Percentiles rank a stretch among this genome's conserved stretches.
These are phyloP conservation scores for Debaryomyces tyrocola DNA, from an alignment of 805 yeast species.

Conservation along the genomic window DNA sequence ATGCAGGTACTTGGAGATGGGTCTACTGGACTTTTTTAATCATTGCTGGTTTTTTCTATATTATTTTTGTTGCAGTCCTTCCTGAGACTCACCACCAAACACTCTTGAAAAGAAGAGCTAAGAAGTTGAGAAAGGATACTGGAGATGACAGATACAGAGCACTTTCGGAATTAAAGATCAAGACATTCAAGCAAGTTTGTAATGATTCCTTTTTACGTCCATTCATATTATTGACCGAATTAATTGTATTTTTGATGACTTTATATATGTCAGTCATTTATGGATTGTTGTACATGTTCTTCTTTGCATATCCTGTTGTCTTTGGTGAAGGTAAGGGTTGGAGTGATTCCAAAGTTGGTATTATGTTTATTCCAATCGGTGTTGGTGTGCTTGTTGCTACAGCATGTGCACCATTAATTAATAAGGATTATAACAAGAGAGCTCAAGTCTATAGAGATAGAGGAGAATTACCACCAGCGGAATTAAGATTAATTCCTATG, in stretches of 20 bases:
- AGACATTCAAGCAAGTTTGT: conserved; percentile 19
- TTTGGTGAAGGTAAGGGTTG: conserved; percentile 37
- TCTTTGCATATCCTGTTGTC: conserved; percentile 38
- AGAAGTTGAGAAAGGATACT: conserved; percentile 33
- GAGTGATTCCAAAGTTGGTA: conserved; percentile 35
- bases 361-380: conserved; percentile 41
- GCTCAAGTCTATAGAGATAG: conserved; percentile 35
- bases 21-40: conserved; percentile 61
- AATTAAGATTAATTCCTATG: conserved; percentile 39
- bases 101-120: conserved; percentile 55
- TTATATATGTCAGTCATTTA: conserved; percentile 38
- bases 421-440: conserved; percentile 34
- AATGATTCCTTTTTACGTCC: conserved; percentile 30
- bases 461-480: conserved; percentile 41
- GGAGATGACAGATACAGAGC: conserved; percentile 35
- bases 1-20: conserved; percentile 71
- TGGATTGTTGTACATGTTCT: conserved; percentile 41
- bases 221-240: conserved; percentile 30
- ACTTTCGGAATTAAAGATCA: conserved; percentile 25
- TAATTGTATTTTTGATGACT: conserved; percentile 37
- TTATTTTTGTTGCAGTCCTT: conserved; percentile 25
- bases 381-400: conserved; percentile 33
- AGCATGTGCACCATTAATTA: conserved; percentile 27
- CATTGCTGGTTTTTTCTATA: conserved; percentile 49
- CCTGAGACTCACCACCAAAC: conserved; percentile 69